phyloP scores from a whole-genome alignment of 768 basidiomycete species.

The Krasilnikovozyma curviuscula region DNA sequence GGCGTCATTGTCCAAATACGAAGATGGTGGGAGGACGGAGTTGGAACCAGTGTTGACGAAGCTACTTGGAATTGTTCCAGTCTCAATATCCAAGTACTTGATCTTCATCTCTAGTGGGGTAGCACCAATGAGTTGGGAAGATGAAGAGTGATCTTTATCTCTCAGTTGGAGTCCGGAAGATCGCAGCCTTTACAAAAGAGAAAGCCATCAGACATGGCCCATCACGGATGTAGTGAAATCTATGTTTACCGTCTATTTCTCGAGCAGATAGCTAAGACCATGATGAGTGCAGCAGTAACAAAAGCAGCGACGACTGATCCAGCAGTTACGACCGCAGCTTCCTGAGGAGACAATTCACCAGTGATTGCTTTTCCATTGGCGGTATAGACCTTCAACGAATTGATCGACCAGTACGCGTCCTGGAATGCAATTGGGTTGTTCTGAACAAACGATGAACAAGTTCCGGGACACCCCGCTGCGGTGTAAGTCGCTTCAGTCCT shows the following conservation, averaged over 20 bases:
- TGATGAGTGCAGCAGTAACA: background rate
- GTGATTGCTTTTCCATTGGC: background rate
- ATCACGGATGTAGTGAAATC: background rate
- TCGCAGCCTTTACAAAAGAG: background rate
- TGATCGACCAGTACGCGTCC: conserved; percentile 53
- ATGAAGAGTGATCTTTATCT: too few species aligned
- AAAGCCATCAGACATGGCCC: too few species aligned
- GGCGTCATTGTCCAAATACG: too few species aligned
- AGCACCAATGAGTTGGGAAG: too few species aligned
- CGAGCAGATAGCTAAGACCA: background rate
- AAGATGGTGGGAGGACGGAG: too few species aligned
- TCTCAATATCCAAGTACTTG: too few species aligned
- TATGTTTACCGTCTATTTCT: background rate
- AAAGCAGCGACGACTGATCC: background rate
- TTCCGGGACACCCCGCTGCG: conserved; percentile 17
- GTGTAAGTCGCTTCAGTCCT: conserved; percentile 19
- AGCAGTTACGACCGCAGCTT: conserved; percentile 3
- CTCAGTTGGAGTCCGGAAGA: too few species aligned
- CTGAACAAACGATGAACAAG: conserved; percentile 37
- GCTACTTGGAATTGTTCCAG: too few species aligned
- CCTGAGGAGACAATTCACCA: background rate
- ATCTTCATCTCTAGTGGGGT: too few species aligned
- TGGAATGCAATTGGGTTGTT: conserved; percentile 40
- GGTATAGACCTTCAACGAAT: conserved; percentile 41
- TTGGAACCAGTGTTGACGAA: too few species aligned